Conservation (phyloP, 2,329 filamentous ascomycete genomes). For the Teratosphaeria destructans region DNA sequence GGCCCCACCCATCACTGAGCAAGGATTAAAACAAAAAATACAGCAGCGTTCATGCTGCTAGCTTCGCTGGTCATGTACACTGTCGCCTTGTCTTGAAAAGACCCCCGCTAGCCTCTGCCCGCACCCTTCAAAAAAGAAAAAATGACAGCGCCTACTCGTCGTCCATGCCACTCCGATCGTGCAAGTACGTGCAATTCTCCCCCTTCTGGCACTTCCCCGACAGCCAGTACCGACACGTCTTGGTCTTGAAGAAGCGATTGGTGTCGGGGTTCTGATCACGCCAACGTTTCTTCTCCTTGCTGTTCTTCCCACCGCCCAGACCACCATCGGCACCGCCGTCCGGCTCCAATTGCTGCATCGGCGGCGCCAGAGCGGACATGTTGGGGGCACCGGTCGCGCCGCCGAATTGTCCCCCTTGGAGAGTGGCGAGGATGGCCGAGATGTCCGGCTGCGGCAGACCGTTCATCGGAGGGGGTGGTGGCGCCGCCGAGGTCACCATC, state of each 20-base stretch:
- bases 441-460: slow-evolving; percentile 15
- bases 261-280: slow-evolving; percentile 5
- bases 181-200: slow-evolving; percentile 21
- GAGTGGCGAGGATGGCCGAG: slow-evolving; percentile 20
- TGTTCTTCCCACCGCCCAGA: slow-evolving; percentile 10
- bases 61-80: background rate
- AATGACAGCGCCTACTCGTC: background rate
- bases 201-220: slow-evolving; percentile 44
- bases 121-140: background rate
- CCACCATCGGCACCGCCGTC: slow-evolving; percentile 8
- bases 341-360: slow-evolving; percentile 17
- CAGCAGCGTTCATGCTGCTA: background rate
- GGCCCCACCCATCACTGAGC: background rate
- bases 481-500: background rate
- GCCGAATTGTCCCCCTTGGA: slow-evolving; percentile 5
- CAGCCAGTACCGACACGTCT: slow-evolving; percentile 43
- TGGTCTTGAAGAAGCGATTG: slow-evolving; percentile 23
- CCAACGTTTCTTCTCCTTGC: slow-evolving; percentile 9
- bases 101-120: background rate
- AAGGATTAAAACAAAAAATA: background rate
- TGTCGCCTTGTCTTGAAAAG: background rate
- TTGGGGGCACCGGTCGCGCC: slow-evolving; percentile 3
- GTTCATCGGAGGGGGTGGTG: slow-evolving; percentile 4
- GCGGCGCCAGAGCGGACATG: slow-evolving; percentile 5
- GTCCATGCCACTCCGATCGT: slow-evolving; percentile 9